Conservation (phyloP, 345 rosid species). For the Acer negundo region DNA sequence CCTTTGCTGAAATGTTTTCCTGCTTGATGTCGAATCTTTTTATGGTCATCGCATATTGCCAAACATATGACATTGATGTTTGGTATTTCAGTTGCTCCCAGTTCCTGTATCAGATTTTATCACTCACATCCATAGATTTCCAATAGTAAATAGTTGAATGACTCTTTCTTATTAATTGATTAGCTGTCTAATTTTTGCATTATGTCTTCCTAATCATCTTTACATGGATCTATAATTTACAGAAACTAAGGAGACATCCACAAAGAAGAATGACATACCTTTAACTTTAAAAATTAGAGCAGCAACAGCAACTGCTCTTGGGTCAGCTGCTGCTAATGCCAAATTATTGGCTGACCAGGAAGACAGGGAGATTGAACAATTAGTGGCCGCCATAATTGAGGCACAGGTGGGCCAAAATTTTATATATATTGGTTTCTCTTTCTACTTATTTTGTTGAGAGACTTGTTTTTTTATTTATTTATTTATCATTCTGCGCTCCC, state of each 20-base stretch:
- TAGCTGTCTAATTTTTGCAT: background rate
- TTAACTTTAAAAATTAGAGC: slow-evolving; percentile 67
- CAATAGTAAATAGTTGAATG: background rate
- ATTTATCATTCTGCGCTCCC: slow-evolving; percentile 4
- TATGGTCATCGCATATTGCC: background rate
- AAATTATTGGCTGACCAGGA: slow-evolving; percentile 87
- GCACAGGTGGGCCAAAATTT: slow-evolving; percentile 56
- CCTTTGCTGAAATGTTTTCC: slow-evolving; percentile 9
- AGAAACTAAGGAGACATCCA: slow-evolving; percentile 41
- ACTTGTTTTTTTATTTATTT: background rate
- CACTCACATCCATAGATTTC: background rate
- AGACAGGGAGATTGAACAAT: slow-evolving; percentile 68
- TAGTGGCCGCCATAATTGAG: slow-evolving; percentile 62
- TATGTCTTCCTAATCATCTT: slow-evolving; percentile 2
- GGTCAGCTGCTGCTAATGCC: slow-evolving; percentile 80
- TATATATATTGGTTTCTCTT: slow-evolving; percentile 3
- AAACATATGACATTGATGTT: too few relatives aligned
- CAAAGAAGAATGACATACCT: slow-evolving; percentile 48
- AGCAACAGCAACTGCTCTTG: slow-evolving; percentile 74
- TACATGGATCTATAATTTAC: slow-evolving; percentile 21
- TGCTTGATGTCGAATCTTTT: background rate
- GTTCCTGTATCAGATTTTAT: slow-evolving; percentile 9
- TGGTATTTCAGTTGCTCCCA: background rate
- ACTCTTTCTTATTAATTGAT: background rate
- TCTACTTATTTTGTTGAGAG: slow-evolving; percentile 4